Evolutionary conservation across 2,329 filamentous ascomycete genomes (phyloP).

Genomic region (Myriosclerotinia duriaeana): DNA sequence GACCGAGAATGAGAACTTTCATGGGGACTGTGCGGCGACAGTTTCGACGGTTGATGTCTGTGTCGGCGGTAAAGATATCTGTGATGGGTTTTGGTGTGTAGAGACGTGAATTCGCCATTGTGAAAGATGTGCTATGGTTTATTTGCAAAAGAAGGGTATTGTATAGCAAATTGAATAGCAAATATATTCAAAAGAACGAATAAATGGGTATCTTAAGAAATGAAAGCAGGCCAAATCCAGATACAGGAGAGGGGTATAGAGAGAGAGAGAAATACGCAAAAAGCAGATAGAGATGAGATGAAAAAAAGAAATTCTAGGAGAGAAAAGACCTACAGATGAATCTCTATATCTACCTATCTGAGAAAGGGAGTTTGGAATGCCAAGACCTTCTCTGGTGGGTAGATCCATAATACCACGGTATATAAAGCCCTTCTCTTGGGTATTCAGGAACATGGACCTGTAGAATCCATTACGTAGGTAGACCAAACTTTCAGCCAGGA

Average conservation of each 20-base stretch:
- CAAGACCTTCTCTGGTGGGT: neutral
- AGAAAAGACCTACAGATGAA: slow-evolving; percentile 8
- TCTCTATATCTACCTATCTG: slow-evolving; percentile 3
- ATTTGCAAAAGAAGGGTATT: slow-evolving; percentile 1
- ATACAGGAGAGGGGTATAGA: neutral
- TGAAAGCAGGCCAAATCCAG: neutral
- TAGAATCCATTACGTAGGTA: slow-evolving; percentile 16
- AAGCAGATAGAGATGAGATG: slow-evolving; percentile 1
- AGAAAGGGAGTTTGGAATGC: neutral
- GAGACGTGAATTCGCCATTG: slow-evolving; percentile 29
- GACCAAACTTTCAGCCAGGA: slow-evolving; percentile 1
- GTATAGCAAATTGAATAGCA: neutral
- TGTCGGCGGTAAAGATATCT: slow-evolving; percentile 64
- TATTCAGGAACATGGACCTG: slow-evolving; percentile 10
- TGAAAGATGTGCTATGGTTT: slow-evolving; percentile 10
- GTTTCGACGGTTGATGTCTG: slow-evolving; percentile 65
- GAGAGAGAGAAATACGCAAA: neutral
- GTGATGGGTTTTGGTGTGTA: slow-evolving; percentile 50
- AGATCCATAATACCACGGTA: slow-evolving; percentile 8
- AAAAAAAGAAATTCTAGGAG: neutral
- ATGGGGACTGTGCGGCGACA: slow-evolving; percentile 68
- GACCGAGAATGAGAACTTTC: slow-evolving; percentile 68
- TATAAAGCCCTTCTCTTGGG: slow-evolving; percentile 1
- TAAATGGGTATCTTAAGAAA: slow-evolving; percentile 13
- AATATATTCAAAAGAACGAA: neutral